Conservation (phyloP, 495 filamentous ascomycete species). For the Neurospora sp. region DNA sequence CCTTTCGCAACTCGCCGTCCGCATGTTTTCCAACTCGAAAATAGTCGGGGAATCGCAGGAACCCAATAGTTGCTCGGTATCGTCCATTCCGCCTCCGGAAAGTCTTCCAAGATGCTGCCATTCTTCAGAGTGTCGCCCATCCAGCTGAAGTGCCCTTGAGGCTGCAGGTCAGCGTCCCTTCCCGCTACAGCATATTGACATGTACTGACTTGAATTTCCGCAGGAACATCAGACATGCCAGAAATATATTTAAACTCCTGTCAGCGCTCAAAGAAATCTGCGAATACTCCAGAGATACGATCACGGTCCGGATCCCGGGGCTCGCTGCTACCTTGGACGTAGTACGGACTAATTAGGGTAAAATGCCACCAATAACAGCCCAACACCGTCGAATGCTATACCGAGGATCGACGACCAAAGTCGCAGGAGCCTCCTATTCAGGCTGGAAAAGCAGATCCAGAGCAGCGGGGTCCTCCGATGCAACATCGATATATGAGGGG, state of each 20-base stretch:
- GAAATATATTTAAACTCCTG: background rate
- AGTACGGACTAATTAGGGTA: background rate
- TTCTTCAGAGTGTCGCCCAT: background rate
- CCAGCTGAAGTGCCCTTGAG: background rate
- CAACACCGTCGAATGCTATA: background rate
- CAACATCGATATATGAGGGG: background rate
- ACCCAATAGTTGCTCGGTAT: background rate
- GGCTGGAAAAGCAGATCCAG: background rate
- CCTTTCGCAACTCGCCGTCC: background rate
- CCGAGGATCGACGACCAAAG: background rate
- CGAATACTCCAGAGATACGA: background rate
- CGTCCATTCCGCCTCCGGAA: background rate
- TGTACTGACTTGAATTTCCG: background rate
- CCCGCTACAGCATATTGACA: background rate
- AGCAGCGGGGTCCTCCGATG: background rate
- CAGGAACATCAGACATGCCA: background rate
- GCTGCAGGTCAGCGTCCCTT: background rate
- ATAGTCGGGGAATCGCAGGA: background rate
- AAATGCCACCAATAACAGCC: background rate
- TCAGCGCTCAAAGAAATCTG: background rate
- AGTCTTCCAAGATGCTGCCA: background rate
- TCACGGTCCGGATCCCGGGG: background rate
- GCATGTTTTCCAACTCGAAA: background rate
- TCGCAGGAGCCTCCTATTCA: background rate
- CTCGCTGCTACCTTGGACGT: background rate